phyloP scores from a whole-genome alignment of 2,329 filamentous ascomycete genomes.

The Aspergillus sojae region DNA sequence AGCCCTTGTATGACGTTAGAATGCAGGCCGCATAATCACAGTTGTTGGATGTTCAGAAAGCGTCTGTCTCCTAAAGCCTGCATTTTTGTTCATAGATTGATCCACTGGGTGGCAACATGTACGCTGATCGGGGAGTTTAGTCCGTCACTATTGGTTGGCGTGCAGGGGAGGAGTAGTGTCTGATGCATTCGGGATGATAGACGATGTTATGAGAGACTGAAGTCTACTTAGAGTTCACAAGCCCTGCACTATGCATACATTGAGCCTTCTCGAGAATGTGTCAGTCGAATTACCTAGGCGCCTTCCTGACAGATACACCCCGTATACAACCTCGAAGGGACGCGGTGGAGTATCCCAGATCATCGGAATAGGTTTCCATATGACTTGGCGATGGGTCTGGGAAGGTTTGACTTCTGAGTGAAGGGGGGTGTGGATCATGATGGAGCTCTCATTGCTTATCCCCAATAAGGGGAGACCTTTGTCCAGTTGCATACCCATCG shows the following conservation, averaged over 20 bases:
- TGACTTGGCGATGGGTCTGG: not conserved
- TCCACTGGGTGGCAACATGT: not conserved
- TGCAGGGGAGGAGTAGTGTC: not conserved
- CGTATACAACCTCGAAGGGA: not conserved
- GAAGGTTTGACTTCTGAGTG: not conserved
- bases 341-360: not conserved
- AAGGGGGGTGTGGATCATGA: not conserved
- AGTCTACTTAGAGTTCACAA: not conserved
- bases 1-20: not conserved
- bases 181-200: constrained; percentile 1
- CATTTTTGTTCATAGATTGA: not conserved
- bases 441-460: not conserved
- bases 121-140: not conserved
- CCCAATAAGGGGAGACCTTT: not conserved
- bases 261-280: not conserved
- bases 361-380: not conserved
- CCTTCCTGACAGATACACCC: not conserved
- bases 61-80: not conserved
- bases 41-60: not conserved
- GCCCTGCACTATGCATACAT: not conserved
- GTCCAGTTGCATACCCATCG: not conserved
- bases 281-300: not conserved
- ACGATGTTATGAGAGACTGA: not conserved
- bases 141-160: not conserved
- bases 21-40: not conserved